Base-by-base conservation (phyloP, 768 basidiomycete species). In the Tubosaeta sp. region DNA sequence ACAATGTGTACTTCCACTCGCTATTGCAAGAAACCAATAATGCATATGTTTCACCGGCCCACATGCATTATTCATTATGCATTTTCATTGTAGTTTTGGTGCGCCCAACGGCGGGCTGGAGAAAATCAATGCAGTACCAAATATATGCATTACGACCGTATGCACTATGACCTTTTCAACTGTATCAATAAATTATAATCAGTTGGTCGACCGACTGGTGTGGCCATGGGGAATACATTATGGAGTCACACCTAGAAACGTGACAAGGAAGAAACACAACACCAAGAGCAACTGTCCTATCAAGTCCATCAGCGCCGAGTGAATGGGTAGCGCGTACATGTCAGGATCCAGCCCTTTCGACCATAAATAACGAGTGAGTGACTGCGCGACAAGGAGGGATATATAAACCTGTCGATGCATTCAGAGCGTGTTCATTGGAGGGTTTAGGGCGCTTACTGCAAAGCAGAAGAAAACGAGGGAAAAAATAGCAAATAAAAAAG, bases 261-360 rank as follows among this genome's bases (percentile, higher is more conserved):
- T 77, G 4, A 85, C 85, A 27, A 90, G 70, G 65, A 84, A 79
- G 59, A 88, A 91, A 65, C 86, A 88, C 1, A 80, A 59, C 2
- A 91, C 91, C 9, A 97, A 79, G 8, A 95, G 72, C 19, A 87
- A 65, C 65, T 94, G 88, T 14, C 91, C 91, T 31, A 88, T 70
- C 47, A 95, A 80, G 66, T 95, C 91, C 77, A 94, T 86, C 39
- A 91, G 64, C 1, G 93, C 90, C 11, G 90, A 92, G 58, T 95
- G 93, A 26, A 95, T 81, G 8, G 94, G 94, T n/a, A 97, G 72
- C 2, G 92, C 92, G 65, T 95, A 95, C 71, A 88, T 85, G 66
- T 97, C 94, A 6, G 94, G 94, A 65, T 97, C 94, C 26, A 83
- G 75, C 11, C 80, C 75, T 50, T 74, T 82, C 1, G 79, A 78